Percentiles rank a stretch among this genome's conserved stretches.
Conservation (phyloP, 495 filamentous ascomycete genomes). For the Pseudomonodictys pantanalensis region DNA sequence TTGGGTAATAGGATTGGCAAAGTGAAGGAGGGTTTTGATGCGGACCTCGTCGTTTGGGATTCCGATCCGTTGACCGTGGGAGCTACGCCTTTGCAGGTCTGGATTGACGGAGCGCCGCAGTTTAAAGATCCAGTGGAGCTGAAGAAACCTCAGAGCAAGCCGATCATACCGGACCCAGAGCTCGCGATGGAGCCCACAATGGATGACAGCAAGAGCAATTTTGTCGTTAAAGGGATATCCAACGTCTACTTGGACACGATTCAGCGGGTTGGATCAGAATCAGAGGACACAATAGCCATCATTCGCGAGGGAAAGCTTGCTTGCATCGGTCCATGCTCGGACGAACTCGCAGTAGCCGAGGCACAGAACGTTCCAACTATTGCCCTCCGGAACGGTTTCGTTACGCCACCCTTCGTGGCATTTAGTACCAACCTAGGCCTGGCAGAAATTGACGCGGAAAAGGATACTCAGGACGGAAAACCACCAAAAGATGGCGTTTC, state of each 20-base stretch:
- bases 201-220: conserved; percentile 22
- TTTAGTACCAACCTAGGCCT: conserved; percentile 55
- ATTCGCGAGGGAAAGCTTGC: conserved; percentile 51
- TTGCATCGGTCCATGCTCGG: conserved; percentile 45
- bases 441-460: conserved; percentile 55
- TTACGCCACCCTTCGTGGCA: conserved; percentile 55
- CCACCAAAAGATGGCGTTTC: conserved; percentile 39
- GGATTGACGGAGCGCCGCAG: conserved; percentile 56
- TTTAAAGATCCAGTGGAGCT: conserved; percentile 33
- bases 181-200: conserved; percentile 29
- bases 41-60: conserved; percentile 66
- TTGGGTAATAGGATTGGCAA: conserved; percentile 61
- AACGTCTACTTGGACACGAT: background rate
- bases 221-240: conserved; percentile 31
- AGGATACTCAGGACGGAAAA: conserved; percentile 47
- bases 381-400: conserved; percentile 53
- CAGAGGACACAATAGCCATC: conserved; percentile 35
- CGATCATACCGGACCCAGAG: conserved; percentile 32
- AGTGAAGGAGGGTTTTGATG: conserved; percentile 60
- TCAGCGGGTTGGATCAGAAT: conserved; percentile 16
- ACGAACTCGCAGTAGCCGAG: conserved; percentile 21
- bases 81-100: conserved; percentile 60
- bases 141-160: conserved; percentile 33
- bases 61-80: conserved; percentile 61
- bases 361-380: conserved; percentile 36